Evolutionary conservation across 2,329 filamentous ascomycete species (phyloP), one percentile per base, ranked within the genome.

Genomic region (Colletotrichum sp.): DNA sequence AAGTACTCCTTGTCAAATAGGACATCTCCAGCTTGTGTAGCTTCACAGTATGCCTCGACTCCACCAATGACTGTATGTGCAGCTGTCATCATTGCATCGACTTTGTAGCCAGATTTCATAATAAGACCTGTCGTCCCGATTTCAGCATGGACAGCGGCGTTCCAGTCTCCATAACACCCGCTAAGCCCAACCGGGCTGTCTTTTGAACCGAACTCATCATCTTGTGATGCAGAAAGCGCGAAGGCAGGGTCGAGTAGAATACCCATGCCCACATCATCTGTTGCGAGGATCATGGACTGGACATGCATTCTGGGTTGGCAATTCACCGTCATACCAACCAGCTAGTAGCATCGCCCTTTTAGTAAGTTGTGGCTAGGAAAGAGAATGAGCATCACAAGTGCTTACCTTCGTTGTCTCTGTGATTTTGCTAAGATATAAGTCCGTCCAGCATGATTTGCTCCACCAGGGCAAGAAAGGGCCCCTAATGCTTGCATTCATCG

Each of bases 241-340:
- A 78, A 72, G 2, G 78, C 76, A 10, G 81, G 81, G 78, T 84
- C 79, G 34, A 87, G 82, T 1, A 86, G 78, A 32, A 84, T 74
- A 18, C 78, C 73, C 79, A 87, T 84, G 77, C 85, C 85, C 18
- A 82, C 77, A 28, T 78, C 69, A 78, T 86, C 84, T 8, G 85
- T 86, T 9, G 84, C 83, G 74, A 81, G 82, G 59, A 86, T 80
- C 81, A 84, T 85, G 64, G 83, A 82, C 75, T 86, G 83, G 8
- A 86, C 75, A 72, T 85, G 84, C 30, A 80, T 80, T 16, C 77
- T 70, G 4, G 84, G 84, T 4, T 73, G 64, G 79, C 84, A 86
- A 77, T 82, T 85, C 39, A 80, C 78, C 1, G 83, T 83, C 78
- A 84, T 83, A 10, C 85, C 85, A 13, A 86, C 82, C 15, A 86